Evolutionary conservation across 2,329 filamentous ascomycete species (phyloP).

Genomic region (Triangularia verruculosa): DNA sequence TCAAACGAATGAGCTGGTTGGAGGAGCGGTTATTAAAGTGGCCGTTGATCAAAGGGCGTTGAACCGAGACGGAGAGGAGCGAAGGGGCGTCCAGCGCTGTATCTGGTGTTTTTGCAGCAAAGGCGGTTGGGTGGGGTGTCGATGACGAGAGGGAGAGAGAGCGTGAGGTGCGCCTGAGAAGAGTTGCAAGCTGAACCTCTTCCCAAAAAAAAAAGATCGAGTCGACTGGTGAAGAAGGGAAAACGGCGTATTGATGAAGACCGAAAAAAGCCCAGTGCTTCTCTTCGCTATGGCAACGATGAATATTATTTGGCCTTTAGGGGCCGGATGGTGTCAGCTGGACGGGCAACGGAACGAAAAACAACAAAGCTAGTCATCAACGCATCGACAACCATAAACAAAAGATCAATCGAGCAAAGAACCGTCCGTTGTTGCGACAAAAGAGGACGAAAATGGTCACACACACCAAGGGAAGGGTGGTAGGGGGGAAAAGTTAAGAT

Average conservation of each 20-base stretch:
- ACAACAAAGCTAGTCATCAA: constrained; percentile 19
- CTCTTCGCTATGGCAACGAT: constrained; percentile 14
- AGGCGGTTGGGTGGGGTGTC: not conserved
- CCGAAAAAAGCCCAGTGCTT: not conserved
- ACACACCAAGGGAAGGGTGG: not conserved
- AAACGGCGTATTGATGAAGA: constrained; percentile 3
- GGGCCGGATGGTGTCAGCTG: constrained; percentile 16
- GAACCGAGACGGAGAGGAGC: not conserved
- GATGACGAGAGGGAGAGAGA: not conserved
- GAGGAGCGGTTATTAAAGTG: not conserved
- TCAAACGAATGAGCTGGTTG: constrained; percentile 23
- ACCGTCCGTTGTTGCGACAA: not conserved
- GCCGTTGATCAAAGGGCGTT: constrained; percentile 1
- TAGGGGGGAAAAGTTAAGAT: constrained; percentile 12
- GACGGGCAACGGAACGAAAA: constrained; percentile 5
- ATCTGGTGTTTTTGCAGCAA: constrained; percentile 4
- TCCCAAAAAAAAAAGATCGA: not conserved
- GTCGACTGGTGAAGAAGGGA: not conserved
- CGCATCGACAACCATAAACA: constrained; percentile 17
- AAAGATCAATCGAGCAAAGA: not conserved
- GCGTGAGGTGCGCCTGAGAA: not conserved
- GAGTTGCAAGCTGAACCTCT: constrained; percentile 2
- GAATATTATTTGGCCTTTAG: not conserved
- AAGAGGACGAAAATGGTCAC: not conserved
- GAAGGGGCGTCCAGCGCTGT: constrained; percentile 14